These are phyloP conservation scores for Penicillium verhagenii DNA, from an alignment of 495 filamentous ascomycete genomes.

Conservation along the genomic window DNA sequence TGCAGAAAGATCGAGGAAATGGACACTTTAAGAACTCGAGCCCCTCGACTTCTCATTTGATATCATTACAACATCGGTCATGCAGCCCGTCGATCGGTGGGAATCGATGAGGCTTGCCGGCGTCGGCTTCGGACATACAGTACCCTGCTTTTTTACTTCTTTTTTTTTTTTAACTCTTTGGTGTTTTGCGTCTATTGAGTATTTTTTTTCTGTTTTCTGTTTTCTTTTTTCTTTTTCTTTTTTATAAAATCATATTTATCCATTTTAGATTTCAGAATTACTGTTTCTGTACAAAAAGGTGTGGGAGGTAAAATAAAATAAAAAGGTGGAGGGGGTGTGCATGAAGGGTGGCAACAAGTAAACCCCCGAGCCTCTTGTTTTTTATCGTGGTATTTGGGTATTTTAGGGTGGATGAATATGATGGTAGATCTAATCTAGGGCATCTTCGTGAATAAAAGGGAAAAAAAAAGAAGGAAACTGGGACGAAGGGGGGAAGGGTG, in stretches of 20 bases:
- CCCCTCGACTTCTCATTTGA: slow-evolving; percentile 55
- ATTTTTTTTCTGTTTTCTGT: slow-evolving; percentile 1
- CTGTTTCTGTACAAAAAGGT: neutral
- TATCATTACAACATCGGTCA: slow-evolving; percentile 50
- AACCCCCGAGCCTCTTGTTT: slow-evolving; percentile 20
- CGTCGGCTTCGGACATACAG: slow-evolving; percentile 19
- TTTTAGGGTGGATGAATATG: neutral
- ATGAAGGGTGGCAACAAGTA: slow-evolving; percentile 24
- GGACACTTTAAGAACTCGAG: slow-evolving; percentile 39
- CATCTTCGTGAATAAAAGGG: too few relatives aligned
- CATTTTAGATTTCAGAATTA: slow-evolving; percentile 7
- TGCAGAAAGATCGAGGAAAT: slow-evolving; percentile 31
- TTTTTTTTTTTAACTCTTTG: neutral
- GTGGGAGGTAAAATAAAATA: neutral
- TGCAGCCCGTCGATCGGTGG: slow-evolving; percentile 48
- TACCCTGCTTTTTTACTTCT: neutral
- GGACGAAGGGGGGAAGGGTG: slow-evolving; percentile 31
- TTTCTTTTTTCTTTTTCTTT: slow-evolving; percentile 6
- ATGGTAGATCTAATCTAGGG: neutral
- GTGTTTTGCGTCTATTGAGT: neutral
- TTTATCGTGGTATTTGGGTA: neutral
- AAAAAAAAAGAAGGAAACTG: slow-evolving; percentile 16
- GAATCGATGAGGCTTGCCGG: slow-evolving; percentile 33
- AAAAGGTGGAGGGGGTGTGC: slow-evolving; percentile 10
- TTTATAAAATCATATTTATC: neutral